Evolutionary conservation across 495 filamentous ascomycete species (phyloP), one percentile per base, ranked within the genome.

Genomic region (Penicillium pulvis): DNA sequence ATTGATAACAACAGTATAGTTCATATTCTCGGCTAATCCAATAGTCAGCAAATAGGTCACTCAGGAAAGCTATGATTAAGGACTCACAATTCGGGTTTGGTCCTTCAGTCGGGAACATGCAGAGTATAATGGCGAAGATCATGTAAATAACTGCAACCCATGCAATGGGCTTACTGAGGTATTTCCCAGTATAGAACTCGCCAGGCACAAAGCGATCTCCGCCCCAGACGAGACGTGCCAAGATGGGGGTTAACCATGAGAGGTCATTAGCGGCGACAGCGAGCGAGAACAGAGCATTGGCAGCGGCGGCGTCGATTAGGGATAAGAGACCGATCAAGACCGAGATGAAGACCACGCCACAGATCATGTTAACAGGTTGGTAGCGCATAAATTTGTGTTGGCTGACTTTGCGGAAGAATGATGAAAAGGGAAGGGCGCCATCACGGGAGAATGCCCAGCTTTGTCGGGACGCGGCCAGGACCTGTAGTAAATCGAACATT

Each of bases 1-100:
- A 62, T 88, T 85, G 64, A 87, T 83, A 23, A 87, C 85, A 39
- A 87, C 75, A 0, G 84, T 87, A 64, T 88, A 88, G 58, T 87
- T 88, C 85, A 88, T 87, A 54, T 68, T 66, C 53, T 81, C 51
- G 3, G 82, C 74, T 81, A 58, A 4, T 51, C 23, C 1, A 39
- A 30, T 8, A 31, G 60, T 69, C 31, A 72, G 63, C 9, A 16
- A 41, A 17, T 0, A 0, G 14, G 14, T n/a, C 16, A 6, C 1
- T 23, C 11, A 41, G 33, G 36, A 36, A 23, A 36, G 0, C 9
- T 3, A 17, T 10, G 10, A 7, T 12, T 0, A 52, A 16, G 6
- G 44, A 72, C 63, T 69, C 46, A 70, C 67, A 23, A 6, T 59
- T 57, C 20, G 83, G 83, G 66, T 81, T 62, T 19, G 83, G 82